phyloP scores from a whole-genome alignment of 2,329 filamentous ascomycete genomes.

The Pseudovirgaria hyperparasitica region DNA sequence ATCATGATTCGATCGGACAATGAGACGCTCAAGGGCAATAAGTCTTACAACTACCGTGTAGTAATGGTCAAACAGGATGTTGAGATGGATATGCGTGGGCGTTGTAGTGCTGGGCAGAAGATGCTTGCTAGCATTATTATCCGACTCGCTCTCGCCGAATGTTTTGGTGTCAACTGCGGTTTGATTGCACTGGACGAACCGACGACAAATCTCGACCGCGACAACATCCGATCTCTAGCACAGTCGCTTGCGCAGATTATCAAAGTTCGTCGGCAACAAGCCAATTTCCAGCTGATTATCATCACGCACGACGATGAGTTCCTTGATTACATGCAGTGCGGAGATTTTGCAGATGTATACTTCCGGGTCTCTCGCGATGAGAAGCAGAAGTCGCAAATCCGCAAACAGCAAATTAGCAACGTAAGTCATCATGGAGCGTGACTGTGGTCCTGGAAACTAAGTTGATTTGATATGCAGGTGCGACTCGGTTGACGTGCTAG shows the following conservation, averaged over 20 bases:
- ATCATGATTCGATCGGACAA: slow-evolving; percentile 90
- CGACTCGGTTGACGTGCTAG: too few relatives aligned
- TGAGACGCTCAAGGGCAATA: slow-evolving; percentile 60
- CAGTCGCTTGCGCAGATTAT: slow-evolving; percentile 81
- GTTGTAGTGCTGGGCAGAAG: slow-evolving; percentile 93
- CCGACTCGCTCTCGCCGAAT: slow-evolving; percentile 87
- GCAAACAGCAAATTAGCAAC: slow-evolving; percentile 39
- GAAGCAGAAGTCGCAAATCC: slow-evolving; percentile 78
- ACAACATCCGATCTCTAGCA: slow-evolving; percentile 87
- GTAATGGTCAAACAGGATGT: slow-evolving; percentile 96
- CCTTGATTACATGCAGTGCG: slow-evolving; percentile 80
- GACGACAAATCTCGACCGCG: slow-evolving; percentile 88
- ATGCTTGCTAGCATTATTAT: slow-evolving; percentile 96
- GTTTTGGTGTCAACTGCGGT: slow-evolving; percentile 90
- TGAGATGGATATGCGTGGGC: slow-evolving; percentile 98
- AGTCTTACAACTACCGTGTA: slow-evolving; percentile 90
- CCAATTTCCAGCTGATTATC: slow-evolving; percentile 95
- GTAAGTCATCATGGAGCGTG: slow-evolving; percentile 16
- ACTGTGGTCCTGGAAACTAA: too few relatives aligned
- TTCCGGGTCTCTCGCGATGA: slow-evolving; percentile 75
- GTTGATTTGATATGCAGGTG: too few relatives aligned
- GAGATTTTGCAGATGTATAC: slow-evolving; percentile 85
- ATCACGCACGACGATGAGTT: slow-evolving; percentile 99
- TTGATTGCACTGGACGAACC: slow-evolving; percentile 95
- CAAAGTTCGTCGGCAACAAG: slow-evolving; percentile 65